These are phyloP conservation scores for Lindgomyces ingoldianus DNA, from an alignment of 495 filamentous ascomycete genomes.

Conservation along the genomic window DNA sequence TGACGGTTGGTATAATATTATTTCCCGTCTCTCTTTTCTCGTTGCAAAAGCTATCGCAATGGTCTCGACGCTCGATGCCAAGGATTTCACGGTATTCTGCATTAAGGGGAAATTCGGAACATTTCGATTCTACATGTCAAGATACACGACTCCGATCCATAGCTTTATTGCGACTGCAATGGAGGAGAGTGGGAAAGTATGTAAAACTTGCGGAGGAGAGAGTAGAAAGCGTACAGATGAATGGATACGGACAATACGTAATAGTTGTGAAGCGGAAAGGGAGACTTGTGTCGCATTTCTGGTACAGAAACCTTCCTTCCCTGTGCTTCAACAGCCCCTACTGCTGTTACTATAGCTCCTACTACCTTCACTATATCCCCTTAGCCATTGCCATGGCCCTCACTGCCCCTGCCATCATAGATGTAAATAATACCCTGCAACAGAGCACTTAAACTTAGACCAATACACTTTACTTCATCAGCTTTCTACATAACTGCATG, in stretches of 20 bases:
- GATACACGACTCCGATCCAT: background rate
- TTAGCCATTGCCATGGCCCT: no score
- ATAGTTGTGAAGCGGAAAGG: background rate
- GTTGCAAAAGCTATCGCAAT: conserved; percentile 1
- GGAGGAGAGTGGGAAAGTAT: conserved; percentile 2
- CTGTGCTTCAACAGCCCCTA: no score
- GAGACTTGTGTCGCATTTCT: no score
- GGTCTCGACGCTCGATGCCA: background rate
- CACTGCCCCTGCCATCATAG: no score
- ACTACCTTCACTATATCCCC: no score
- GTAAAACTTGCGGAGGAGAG: background rate
- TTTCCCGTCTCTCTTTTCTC: background rate
- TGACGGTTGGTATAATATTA: conserved; percentile 8
- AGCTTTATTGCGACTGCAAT: background rate
- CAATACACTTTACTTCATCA: no score
- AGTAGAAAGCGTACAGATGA: background rate
- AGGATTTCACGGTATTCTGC: background rate
- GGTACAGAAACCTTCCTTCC: no score
- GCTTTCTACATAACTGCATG: no score
- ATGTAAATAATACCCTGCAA: no score
- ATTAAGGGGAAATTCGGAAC: conserved; percentile 11
- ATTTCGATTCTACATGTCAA: conserved; percentile 8
- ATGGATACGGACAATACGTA: background rate
- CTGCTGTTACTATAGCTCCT: no score
- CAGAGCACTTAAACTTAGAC: no score